Conservation (phyloP, 768 basidiomycete species). For the Calocybe gangraenosa region DNA sequence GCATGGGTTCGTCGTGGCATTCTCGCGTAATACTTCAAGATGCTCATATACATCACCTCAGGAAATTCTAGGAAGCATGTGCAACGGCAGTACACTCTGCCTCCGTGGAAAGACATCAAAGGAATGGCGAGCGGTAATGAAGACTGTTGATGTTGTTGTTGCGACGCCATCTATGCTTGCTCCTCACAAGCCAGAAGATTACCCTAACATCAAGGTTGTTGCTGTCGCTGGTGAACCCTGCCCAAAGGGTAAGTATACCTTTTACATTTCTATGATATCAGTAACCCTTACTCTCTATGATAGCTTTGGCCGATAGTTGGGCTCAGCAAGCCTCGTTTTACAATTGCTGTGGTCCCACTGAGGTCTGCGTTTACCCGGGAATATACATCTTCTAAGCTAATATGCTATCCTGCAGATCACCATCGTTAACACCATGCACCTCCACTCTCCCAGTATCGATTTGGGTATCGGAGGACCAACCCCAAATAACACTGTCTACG, state of each 20-base stretch:
- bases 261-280: neutral
- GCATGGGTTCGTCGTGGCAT: slow-evolving; percentile 39
- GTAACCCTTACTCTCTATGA: neutral
- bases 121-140: slow-evolving; percentile 46
- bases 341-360: slow-evolving; percentile 55
- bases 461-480: slow-evolving; percentile 45
- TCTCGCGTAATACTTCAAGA: slow-evolving; percentile 23
- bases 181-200: slow-evolving; percentile 42
- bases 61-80: slow-evolving; percentile 50
- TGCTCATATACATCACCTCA: slow-evolving; percentile 37
- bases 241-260: slow-evolving; percentile 34
- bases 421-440: slow-evolving; percentile 49
- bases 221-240: slow-evolving; percentile 51
- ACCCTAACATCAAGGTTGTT: slow-evolving; percentile 46
- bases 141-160: slow-evolving; percentile 47
- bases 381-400: neutral
- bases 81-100: slow-evolving; percentile 48
- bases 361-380: slow-evolving; percentile 23
- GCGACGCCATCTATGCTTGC: slow-evolving; percentile 49
- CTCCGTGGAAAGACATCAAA: slow-evolving; percentile 46
- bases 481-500: slow-evolving; percentile 42
- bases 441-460: slow-evolving; percentile 33
- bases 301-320: slow-evolving; percentile 41
- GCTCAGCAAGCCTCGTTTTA: slow-evolving; percentile 34
- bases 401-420: slow-evolving; percentile 30